Conservation (phyloP, 177 flowering plant species). For the Vitis hybrid region DNA sequence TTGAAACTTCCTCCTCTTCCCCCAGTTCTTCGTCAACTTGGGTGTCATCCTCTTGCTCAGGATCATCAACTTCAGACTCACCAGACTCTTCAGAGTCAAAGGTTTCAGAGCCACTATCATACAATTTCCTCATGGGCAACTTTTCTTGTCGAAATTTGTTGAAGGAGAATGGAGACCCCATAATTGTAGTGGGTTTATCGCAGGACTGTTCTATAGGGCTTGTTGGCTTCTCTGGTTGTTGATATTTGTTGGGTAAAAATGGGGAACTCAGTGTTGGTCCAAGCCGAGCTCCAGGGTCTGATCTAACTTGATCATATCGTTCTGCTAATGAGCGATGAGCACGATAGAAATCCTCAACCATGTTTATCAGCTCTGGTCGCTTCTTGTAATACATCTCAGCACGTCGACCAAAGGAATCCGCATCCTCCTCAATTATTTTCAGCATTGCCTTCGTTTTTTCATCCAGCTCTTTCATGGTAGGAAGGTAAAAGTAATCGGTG, state of each 20-base stretch:
- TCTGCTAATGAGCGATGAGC: constrained; percentile 86
- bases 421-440: constrained; percentile 82
- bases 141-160: constrained; percentile 30
- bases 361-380: constrained; percentile 76
- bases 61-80: constrained; percentile 78
- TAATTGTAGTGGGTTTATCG: too few species aligned
- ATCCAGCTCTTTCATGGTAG: constrained; percentile 58
- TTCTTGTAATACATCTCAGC: constrained; percentile 97
- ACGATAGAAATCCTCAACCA: constrained; percentile 90
- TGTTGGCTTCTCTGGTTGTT: constrained; percentile 21
- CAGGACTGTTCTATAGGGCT: too few species aligned
- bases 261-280: constrained; percentile 40
- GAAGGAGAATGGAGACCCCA: constrained; percentile 36
- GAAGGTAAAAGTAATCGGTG: background rate
- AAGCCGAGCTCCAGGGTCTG: constrained; percentile 42
- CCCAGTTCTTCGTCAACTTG: constrained; percentile 14
- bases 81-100: constrained; percentile 47
- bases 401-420: constrained; percentile 87
- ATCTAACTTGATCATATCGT: constrained; percentile 62
- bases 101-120: constrained; percentile 44
- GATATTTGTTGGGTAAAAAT: constrained; percentile 26
- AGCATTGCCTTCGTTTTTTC: constrained; percentile 78
- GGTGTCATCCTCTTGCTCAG: constrained; percentile 43
- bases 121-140: constrained; percentile 26
- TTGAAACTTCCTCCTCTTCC: constrained; percentile 24